Evolutionary conservation across 345 rosid species (phyloP).

Genomic region (Gossypium ekmanianum): DNA sequence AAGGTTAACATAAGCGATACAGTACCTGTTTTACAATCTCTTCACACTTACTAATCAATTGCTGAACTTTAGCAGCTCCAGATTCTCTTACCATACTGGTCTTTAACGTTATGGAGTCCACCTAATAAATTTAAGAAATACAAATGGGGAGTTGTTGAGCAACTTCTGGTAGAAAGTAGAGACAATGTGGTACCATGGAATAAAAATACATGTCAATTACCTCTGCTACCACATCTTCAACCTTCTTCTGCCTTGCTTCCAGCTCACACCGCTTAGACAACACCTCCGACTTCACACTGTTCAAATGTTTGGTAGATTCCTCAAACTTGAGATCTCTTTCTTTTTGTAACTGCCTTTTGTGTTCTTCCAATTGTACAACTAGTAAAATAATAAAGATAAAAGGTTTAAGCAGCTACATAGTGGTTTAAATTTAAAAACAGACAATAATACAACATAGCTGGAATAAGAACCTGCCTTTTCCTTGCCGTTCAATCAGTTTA

Average conservation of each 20-base stretch:
- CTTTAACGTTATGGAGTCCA: slow-evolving; percentile 57
- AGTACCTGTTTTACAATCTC: slow-evolving; percentile 69
- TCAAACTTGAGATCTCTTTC: slow-evolving; percentile 53
- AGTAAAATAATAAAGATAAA: slow-evolving; percentile 18
- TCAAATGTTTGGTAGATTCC: slow-evolving; percentile 48
- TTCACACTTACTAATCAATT: slow-evolving; percentile 48
- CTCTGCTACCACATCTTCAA: slow-evolving; percentile 67
- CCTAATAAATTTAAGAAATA: slow-evolving; percentile 35
- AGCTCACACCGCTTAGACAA: slow-evolving; percentile 63
- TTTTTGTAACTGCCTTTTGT: slow-evolving; percentile 47
- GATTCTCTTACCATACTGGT: slow-evolving; percentile 52
- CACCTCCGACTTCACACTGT: slow-evolving; percentile 47
- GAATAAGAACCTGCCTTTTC: slow-evolving; percentile 49
- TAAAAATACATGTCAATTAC: slow-evolving; percentile 29
- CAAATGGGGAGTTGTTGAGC: slow-evolving; percentile 3
- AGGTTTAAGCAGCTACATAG: not conserved
- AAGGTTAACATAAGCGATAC: slow-evolving; percentile 1
- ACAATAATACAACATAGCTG: not conserved
- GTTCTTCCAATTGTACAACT: slow-evolving; percentile 62
- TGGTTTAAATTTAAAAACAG: slow-evolving; percentile 1
- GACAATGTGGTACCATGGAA: not conserved
- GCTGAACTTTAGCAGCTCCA: slow-evolving; percentile 53
- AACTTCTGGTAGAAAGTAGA: not conserved
- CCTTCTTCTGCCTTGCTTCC: slow-evolving; percentile 64
- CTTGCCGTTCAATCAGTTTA: slow-evolving; percentile 59